Base-by-base conservation (phyloP, 371 early-diverging fungal species). In the Mortierella sp. region DNA sequence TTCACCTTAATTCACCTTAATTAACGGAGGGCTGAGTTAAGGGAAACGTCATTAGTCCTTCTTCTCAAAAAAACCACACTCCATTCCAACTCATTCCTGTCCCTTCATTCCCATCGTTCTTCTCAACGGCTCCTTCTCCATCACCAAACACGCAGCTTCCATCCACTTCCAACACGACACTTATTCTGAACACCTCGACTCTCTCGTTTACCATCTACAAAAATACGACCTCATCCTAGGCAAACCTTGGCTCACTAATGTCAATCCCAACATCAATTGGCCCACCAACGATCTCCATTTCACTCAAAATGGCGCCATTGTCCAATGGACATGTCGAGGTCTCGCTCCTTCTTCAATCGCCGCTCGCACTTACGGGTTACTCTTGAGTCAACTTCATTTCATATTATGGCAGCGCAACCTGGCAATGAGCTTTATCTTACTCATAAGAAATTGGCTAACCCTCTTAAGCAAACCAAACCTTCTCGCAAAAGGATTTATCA, bases 401-500 rank as follows among this genome's bases (percentile, higher is more conserved):
- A 36, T 36, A 36, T 6, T 36, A 36, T 36, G 36, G 36, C 36
- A 36, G 7, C 36, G 36, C 36, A 6, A 36, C 36, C 36, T 36
- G 36, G 7, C 36, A 36, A 6, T 36, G 36, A 36, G 6, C 4
- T 36, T 36, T 6, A 1, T 36, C 36, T 36, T 36, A 6, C 36
- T 36, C 36, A 4, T 36, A 6, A 4, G 36, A 36, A 36, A 36
- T 36, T 36, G 6, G 6, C 36, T 28, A 28, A 28, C 28, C 28
- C 28, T n/a, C n/a, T n/a, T 1, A 28, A 28, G 28, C 28, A 28
- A 28, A 28, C 28, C 28, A 28, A 28, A 64, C 8, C 69, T 81
- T 36, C 60, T 66, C 0, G 21, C 45, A 21, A 72, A 69, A 58
- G 71, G 63, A 11, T 82, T 76, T 36, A 86, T 86, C 1, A 24